phyloP scores from a whole-genome alignment of 2,329 filamentous ascomycete genomes.

The Hypoxylon sp. region DNA sequence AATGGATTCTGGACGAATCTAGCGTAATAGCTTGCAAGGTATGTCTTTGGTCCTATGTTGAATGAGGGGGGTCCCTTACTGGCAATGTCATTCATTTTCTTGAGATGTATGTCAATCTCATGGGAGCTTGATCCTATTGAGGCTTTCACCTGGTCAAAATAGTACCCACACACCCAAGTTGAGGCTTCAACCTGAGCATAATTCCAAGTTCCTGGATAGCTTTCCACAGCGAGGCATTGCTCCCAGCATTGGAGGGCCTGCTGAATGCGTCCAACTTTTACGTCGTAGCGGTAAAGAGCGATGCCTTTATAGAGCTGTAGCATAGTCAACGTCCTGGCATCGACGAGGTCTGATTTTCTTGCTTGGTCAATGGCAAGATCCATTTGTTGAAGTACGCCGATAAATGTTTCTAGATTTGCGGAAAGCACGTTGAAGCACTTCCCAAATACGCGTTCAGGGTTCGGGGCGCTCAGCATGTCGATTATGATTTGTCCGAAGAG shows the following conservation, averaged over 20 bases:
- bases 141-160: slow-evolving; percentile 3
- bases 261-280: neutral
- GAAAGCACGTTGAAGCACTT: slow-evolving; percentile 1
- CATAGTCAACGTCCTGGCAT: neutral
- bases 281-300: slow-evolving; percentile 6
- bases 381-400: neutral
- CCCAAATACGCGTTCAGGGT: neutral
- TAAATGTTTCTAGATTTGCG: neutral
- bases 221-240: neutral
- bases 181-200: neutral
- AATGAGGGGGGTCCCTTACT: neutral
- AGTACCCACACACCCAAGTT: slow-evolving; percentile 4
- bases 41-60: neutral
- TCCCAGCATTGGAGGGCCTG: slow-evolving; percentile 6
- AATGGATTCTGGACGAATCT: neutral
- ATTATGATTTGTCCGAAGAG: neutral
- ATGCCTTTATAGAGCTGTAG: slow-evolving; percentile 13
- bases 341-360: neutral
- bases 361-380: slow-evolving; percentile 6
- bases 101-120: neutral
- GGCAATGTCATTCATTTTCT: slow-evolving; percentile 3
- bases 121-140: neutral
- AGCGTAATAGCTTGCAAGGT: slow-evolving; percentile 11
- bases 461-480: neutral
- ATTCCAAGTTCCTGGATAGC: neutral